phyloP scores from a whole-genome alignment of 2,329 filamentous ascomycete genomes.

The Microsporum canis region DNA sequence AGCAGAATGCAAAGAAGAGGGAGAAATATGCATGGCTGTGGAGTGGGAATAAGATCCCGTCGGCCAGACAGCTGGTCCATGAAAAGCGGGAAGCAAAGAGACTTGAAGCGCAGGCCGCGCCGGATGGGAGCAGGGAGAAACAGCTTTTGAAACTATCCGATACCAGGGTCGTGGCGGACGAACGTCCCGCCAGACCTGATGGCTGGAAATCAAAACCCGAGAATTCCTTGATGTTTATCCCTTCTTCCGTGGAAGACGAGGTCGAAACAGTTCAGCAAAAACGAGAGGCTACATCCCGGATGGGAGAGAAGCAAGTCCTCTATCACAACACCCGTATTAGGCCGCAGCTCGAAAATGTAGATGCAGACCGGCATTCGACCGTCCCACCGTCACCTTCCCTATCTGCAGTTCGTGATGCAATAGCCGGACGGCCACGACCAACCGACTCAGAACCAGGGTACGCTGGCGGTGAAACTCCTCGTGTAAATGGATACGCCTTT shows the following conservation, averaged over 20 bases:
- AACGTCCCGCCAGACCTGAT: conserved; percentile 65
- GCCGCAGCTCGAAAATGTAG: conserved; percentile 17
- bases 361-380: conserved; percentile 25
- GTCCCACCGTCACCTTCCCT: conserved; percentile 68
- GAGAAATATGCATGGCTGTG: conserved; percentile 86
- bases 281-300: conserved; percentile 58
- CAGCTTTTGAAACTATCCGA: conserved; percentile 39
- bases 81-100: conserved; percentile 52
- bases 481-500: conserved; percentile 88
- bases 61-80: conserved; percentile 50
- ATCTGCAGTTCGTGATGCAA: conserved; percentile 72
- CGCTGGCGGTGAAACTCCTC: conserved; percentile 65
- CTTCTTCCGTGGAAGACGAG: conserved; percentile 42
- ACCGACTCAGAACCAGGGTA: conserved; percentile 51
- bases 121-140: conserved; percentile 49
- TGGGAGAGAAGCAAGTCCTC: conserved; percentile 63
- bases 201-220: conserved; percentile 62
- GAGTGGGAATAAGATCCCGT: conserved; percentile 69
- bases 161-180: conserved; percentile 37
- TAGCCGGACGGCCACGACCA: conserved; percentile 57
- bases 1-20: conserved; percentile 71
- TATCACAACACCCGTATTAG: conserved; percentile 77
- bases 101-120: conserved; percentile 52
- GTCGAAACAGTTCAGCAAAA: conserved; percentile 52
- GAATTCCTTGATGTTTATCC: conserved; percentile 76